A percentile compares a stretch with the other conserved stretches of the same genome.
These are phyloP conservation scores for Osmanthus fragrans DNA, from an alignment of 257 asterid species.

Conservation along the genomic window DNA sequence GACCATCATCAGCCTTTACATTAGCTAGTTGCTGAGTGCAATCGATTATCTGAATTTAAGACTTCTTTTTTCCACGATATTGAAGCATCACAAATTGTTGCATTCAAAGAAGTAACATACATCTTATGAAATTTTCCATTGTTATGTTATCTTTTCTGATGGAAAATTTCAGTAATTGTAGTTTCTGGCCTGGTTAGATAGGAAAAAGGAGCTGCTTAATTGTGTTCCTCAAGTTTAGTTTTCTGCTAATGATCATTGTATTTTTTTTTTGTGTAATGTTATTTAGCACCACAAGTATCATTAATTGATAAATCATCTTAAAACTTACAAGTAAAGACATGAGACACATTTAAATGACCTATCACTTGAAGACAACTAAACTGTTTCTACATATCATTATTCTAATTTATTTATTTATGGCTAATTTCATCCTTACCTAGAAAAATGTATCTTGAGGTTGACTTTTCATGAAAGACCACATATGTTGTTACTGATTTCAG, in stretches of 20 bases:
- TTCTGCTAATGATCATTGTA: slow-evolving; percentile 17
- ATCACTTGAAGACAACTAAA: too few species aligned
- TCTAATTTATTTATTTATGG: not conserved
- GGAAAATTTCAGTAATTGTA: slow-evolving; percentile 22
- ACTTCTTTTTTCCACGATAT: not conserved
- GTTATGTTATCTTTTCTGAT: slow-evolving; percentile 28
- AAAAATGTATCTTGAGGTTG: slow-evolving; percentile 2
- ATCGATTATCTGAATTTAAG: not conserved
- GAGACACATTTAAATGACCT: too few species aligned
- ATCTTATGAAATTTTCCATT: slow-evolving; percentile 22
- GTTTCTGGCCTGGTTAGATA: slow-evolving; percentile 26
- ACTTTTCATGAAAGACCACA: not conserved
- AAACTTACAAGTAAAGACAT: too few species aligned
- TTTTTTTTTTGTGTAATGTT: too few species aligned
- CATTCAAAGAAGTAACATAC: not conserved
- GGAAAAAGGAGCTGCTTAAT: slow-evolving; percentile 23
- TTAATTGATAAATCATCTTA: too few species aligned
- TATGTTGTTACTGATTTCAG: not conserved
- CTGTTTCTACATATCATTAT: too few species aligned
- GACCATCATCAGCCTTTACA: slow-evolving; percentile 28
- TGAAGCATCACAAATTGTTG: not conserved
- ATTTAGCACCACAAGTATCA: too few species aligned
- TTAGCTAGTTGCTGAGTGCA: slow-evolving; percentile 30
- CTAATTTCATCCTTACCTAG: slow-evolving; percentile 17
- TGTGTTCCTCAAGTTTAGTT: slow-evolving; percentile 17